Base-by-base conservation (phyloP, 371 early-diverging fungal genomes). In the Circinella umbellata region DNA sequence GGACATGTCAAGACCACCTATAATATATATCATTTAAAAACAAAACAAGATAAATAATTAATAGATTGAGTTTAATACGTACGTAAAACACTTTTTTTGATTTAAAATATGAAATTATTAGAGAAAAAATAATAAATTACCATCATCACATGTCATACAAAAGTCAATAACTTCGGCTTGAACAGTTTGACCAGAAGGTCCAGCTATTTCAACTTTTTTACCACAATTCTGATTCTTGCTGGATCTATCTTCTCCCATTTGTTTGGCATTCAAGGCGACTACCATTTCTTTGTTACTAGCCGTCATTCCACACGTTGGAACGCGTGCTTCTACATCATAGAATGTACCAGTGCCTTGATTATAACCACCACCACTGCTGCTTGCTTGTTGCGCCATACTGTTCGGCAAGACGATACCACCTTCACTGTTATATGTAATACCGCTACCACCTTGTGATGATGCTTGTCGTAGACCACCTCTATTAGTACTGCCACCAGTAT, bases 211-310 rank as follows among this genome's bases (percentile, higher is more conserved):
- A 4, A 84, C 76, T 7, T 66, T 35, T 67, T 85, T 81, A 20
- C 83, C 84, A 69, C 90, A 90, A 11, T 83, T 73, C 4, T 73
- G 60, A 17, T 86, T 86, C 4, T 64, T 64, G 13, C 54, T 55
- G 1, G 66, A 39, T 53, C 48, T 57, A 42, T 38, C 54, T 5
- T 64, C 63, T 62, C 77, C 79, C 73, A 84, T 74, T 51, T 73
- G 71, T 6, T 72, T 63, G 10, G 77, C 68, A 48, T 77, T 77
- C 4, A 83, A 42, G 47, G 83, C 82, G 27, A 72, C 80, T 4
- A 81, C 78, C 48, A 76, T 34, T 13, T 83, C 75, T 1, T 71
- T 60, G 42, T 83, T 81, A n/a, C 64, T 68, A 53, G 66, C 67
- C 18, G 60, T 60, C 7, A 67, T 65, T 5, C 83, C 83, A 61